Evolutionary conservation across 1,284 basidiomycete species (phyloP), one percentile per base, ranked within the genome.

Genomic region (Gymnopus androsaceus): DNA sequence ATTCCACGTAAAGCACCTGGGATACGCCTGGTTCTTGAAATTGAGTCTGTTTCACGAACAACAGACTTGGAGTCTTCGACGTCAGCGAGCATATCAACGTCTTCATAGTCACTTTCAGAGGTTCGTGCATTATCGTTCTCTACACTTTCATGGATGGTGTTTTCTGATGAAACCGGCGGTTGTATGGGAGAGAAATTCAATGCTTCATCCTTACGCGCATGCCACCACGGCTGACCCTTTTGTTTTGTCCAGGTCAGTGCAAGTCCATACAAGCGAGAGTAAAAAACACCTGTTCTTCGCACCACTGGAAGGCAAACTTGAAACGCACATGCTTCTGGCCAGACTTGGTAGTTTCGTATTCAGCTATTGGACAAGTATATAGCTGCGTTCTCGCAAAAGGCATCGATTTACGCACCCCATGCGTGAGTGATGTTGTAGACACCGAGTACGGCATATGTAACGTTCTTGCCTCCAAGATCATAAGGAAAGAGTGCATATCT

Each of bases 251-350:
- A 34, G 56, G 12, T 12, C 31, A 7, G 36, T 27, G 23, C 8
- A 31, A 4, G 12, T 37, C 19, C 14, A 36, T n/a, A 34, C 27
- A 14, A 8, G 8, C 33, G 36, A 38, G 36, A 9, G 63, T 68
- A 14, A 69, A 73, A 48, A 71, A 61, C 33, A 80, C 86, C 70
- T 91, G 88, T 46, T 76, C 78, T 59, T 84, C 79, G 60, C 86
- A 88, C 87, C 88, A 92, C 59, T 87, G 84, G 62, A 92, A 92
- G 5, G 85, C 83, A 62, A 92, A 90, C 66, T 92, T 92, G 67
- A 82, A 89, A 9, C 88, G 77, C 4, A 89, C 76, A 17, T 89
- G 81, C 15, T 27, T 25, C 42, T 69, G 71, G 5, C 79, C 77
- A 30, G 64, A 66, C 17, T 72, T 70, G 55, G 79, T 82, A 14